Conservation (phyloP, 2,329 filamentous ascomycete species). For the Penicillium nordicum region DNA sequence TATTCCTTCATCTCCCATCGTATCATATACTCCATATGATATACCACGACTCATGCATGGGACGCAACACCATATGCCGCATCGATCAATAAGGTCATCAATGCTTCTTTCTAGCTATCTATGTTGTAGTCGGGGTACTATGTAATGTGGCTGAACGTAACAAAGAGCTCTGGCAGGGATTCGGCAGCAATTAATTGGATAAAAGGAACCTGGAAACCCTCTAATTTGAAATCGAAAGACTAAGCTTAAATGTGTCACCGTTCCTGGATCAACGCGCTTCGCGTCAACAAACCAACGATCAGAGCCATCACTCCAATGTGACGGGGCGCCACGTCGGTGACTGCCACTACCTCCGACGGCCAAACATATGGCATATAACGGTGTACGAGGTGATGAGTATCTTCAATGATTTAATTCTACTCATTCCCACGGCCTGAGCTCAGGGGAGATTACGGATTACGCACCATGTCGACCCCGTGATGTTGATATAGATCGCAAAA, state of each 20-base stretch:
- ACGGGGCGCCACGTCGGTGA: conserved; percentile 1
- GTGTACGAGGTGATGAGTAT: background rate
- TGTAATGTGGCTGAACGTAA: background rate
- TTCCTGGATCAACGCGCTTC: background rate
- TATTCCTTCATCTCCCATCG: background rate
- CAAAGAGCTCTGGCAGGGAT: background rate
- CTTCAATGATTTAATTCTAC: background rate
- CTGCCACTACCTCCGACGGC: background rate
- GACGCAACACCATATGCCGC: background rate
- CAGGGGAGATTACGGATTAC: background rate
- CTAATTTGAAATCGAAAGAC: background rate
- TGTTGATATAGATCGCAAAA: conserved; percentile 6
- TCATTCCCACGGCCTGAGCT: background rate
- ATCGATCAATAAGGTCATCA: background rate
- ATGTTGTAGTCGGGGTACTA: background rate
- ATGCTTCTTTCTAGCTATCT: background rate
- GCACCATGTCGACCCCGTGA: background rate
- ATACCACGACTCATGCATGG: background rate
- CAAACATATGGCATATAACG: background rate
- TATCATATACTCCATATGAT: background rate
- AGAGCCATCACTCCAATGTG: background rate
- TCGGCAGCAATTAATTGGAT: background rate
- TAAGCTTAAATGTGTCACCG: conserved; percentile 1
- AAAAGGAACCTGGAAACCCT: background rate
- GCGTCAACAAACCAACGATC: conserved; percentile 1